phyloP scores from a whole-genome alignment of 805 yeast genomes.

The Monosporozyma aerobia region DNA sequence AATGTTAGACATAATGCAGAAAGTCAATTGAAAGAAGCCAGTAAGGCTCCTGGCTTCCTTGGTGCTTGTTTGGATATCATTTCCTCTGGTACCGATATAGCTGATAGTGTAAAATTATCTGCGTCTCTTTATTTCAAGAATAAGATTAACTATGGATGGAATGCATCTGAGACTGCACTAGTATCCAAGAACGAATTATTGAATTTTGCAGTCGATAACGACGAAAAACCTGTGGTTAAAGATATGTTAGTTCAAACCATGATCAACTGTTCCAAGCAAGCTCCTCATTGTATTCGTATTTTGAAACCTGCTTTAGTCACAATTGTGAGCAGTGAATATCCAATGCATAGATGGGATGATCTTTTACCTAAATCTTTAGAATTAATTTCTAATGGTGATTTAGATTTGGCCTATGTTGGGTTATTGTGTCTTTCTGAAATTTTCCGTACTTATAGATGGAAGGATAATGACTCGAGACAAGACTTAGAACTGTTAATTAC shows the following conservation, averaged over 20 bases:
- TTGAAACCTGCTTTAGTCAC: constrained; percentile 43
- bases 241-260: constrained; percentile 61
- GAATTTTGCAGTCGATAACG: constrained; percentile 41
- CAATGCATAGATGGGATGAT: constrained; percentile 43
- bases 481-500: constrained; percentile 46
- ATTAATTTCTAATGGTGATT: constrained; percentile 38
- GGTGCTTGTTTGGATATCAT: constrained; percentile 77
- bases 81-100: constrained; percentile 37
- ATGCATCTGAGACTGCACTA: constrained; percentile 9
- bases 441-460: constrained; percentile 64
- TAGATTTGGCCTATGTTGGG: constrained; percentile 50
- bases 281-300: constrained; percentile 33
- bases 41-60: constrained; percentile 58
- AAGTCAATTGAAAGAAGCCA: constrained; percentile 47
- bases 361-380: constrained; percentile 39
- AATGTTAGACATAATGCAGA: constrained; percentile 61
- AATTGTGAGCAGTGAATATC: constrained; percentile 44
- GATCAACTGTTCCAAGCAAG: constrained; percentile 36
- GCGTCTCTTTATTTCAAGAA: constrained; percentile 82
- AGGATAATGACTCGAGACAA: constrained; percentile 44
- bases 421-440: constrained; percentile 62
- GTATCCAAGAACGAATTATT: constrained; percentile 21
- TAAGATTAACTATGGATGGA: constrained; percentile 59
- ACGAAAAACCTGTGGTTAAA: constrained; percentile 66
- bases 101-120: constrained; percentile 49